A percentile compares a stretch with the other conserved stretches of the same genome.
Conservation (phyloP, 192 early-diverging fungal genomes). For the Umbelopsis sp. region DNA sequence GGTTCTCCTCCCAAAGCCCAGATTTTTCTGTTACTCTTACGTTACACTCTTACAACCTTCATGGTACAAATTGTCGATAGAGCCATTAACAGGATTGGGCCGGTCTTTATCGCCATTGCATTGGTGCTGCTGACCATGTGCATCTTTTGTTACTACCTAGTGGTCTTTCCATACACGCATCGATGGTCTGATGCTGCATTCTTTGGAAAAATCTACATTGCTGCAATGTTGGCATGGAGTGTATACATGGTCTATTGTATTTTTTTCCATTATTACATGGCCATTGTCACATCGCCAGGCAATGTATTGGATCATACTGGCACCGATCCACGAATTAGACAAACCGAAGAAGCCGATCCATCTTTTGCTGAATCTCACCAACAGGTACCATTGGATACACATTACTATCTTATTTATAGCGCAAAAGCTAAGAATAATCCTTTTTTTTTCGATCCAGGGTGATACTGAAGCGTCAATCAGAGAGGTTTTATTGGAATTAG, state of each 20-base stretch:
- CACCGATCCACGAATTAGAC: not conserved
- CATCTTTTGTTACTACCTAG: constrained; percentile 44
- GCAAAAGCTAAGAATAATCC: not conserved
- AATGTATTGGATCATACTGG: constrained; percentile 30
- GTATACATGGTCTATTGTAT: constrained; percentile 56
- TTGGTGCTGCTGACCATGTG: constrained; percentile 47
- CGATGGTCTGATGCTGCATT: constrained; percentile 38
- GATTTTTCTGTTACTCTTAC: no score
- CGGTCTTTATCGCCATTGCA: constrained; percentile 51
- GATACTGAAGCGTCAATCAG: constrained; percentile 39
- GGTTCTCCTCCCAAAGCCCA: not conserved
- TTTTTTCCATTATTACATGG: constrained; percentile 58
- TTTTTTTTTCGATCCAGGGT: constrained; percentile 30
- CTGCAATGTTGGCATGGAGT: constrained; percentile 43
- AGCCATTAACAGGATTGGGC: constrained; percentile 50
- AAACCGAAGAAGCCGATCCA: not conserved
- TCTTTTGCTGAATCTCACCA: not conserved
- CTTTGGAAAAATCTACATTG: constrained; percentile 28
- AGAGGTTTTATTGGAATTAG: constrained; percentile 47
- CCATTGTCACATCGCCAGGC: constrained; percentile 54
- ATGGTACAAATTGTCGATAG: constrained; percentile 42
- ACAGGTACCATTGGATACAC: not conserved
- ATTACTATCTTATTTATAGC: not conserved
- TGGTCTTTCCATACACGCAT: constrained; percentile 51
- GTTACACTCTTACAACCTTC: not conserved